Base-by-base conservation (phyloP, 2,329 filamentous ascomycete species). In the Alternaria incomplexa region DNA sequence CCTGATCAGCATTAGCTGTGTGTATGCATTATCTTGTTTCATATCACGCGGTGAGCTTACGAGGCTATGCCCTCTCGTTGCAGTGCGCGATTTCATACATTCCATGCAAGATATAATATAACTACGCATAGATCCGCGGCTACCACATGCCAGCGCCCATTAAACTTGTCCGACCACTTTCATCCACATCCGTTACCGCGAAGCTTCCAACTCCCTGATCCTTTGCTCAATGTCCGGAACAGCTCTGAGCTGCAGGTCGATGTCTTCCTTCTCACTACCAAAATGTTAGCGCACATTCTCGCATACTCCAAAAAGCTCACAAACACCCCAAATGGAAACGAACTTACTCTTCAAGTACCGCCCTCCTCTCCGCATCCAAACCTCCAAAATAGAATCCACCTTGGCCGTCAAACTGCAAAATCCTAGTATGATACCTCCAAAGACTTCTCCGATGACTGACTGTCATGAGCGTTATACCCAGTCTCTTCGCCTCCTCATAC, bases 391-490 rank as follows among this genome's bases (percentile, higher is more conserved):
- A 88, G 73, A 92, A 97, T 54, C 93, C 86, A 0, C 96, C 96
- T 80, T 97, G 93, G 0, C 96, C 96, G 79, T 98, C 95, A 78
- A 99, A 99, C 80, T 99, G 96, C 76, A 99, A 81, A 64, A 99
- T 98, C 80, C 91, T 91, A 70, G 89, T 91, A 80, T 99, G 96
- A 79, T 99, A 98, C 80, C 96, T 94, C 96, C 96, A 99, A 71
- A 99, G 81, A 82, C 93, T 97, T 65, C 93, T 85, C 9, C 96
- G 85, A 80, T 99, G 96, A 68, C 90, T 93, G 23, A 99, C 96
- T 0, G 96, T 99, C 93, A 99, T 97, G 66, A 99, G 86, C 0
- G 96, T 98, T 73, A 97, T 96, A 4, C 93, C 93, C 17, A 97
- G 82, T 17, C 88, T 86, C 85, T 99, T 98, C 54, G 96, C 96